Evolutionary conservation across 768 basidiomycete genomes (phyloP), one percentile per base, ranked within the genome.

Genomic region (Tephrocybe sp.): DNA sequence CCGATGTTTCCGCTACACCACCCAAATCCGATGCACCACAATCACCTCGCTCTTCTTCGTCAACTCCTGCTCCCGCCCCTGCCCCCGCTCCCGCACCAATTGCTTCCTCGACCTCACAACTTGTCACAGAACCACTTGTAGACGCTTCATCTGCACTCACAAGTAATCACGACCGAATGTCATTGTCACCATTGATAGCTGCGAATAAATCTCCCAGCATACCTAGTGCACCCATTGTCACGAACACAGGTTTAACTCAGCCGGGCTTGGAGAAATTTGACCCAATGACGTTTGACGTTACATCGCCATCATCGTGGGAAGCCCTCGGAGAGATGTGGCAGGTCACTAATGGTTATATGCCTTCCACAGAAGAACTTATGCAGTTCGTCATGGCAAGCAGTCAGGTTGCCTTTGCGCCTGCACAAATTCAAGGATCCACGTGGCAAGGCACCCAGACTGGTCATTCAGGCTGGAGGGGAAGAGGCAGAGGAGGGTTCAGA

Each of bases 241-340:
- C 68, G 62, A 69, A 63, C 64, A 66, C 66, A 61, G 55, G 57
- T 45, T 60, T 66, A 54, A 26, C 67, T 49, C 67, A 66, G 54
- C 61, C 58, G 54, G 83, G 84, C 60, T 69, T 91, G 66, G 82
- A 87, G 52, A 72, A 69, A 49, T 89, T 92, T 77, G 79, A 90
- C 71, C 71, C 82, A 58, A 61, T 77, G 54, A 75, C 78, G 39
- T 93, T 93, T 78, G 79, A 92, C 73, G 83, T 82, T 47, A 84
- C 84, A 24, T 74, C 78, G 36, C 79, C 91, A 46, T 66, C 79
- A 44, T 84, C 87, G 64, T 94, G 92, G 92, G 83, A 86, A 72
- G 77, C 80, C 49, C 79, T 94, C 51, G 87, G 86, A 64, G 82
- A 81, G 63, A 83, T 89, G 74, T 92, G 87, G 88, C 69, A 76